Conservation (phyloP, 345 rosid genomes). For the Jatropha curcas region DNA sequence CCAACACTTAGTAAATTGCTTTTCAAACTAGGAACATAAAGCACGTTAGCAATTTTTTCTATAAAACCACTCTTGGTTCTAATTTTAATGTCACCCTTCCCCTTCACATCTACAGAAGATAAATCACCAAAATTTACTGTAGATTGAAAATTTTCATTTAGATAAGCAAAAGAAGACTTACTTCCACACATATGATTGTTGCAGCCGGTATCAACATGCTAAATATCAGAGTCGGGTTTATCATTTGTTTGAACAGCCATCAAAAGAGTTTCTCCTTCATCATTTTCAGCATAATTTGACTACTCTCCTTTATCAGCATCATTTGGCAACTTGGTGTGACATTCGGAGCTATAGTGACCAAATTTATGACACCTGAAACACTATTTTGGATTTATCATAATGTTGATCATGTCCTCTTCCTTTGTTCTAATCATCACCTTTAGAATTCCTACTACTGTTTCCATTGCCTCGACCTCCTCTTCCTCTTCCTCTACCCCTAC, state of each 20-base stretch:
- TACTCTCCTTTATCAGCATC: not conserved
- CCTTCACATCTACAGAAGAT: not conserved
- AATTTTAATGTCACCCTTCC: not conserved
- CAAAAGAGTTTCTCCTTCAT: not conserved
- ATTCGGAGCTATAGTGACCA: not conserved
- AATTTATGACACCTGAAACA: too few species aligned
- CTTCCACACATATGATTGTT: not conserved
- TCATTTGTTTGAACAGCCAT: not conserved
- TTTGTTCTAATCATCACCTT: not conserved
- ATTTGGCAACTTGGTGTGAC: not conserved
- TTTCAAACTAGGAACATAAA: not conserved
- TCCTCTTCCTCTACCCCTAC: constrained; percentile 12
- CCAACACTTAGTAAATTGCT: not conserved
- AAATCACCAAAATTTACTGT: constrained; percentile 8
- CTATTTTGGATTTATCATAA: not conserved
- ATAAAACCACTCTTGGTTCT: not conserved
- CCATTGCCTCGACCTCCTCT: not conserved
- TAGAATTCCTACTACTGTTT: too few species aligned
- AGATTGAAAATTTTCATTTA: not conserved
- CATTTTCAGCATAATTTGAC: not conserved
- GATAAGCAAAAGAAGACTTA: constrained; percentile 1
- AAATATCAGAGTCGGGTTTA: not conserved
- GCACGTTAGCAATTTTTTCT: not conserved
- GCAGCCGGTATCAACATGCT: constrained; percentile 4
- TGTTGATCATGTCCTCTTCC: not conserved